Conservation (phyloP, 2,329 filamentous ascomycete genomes). For the Diaporthe helianthi region DNA sequence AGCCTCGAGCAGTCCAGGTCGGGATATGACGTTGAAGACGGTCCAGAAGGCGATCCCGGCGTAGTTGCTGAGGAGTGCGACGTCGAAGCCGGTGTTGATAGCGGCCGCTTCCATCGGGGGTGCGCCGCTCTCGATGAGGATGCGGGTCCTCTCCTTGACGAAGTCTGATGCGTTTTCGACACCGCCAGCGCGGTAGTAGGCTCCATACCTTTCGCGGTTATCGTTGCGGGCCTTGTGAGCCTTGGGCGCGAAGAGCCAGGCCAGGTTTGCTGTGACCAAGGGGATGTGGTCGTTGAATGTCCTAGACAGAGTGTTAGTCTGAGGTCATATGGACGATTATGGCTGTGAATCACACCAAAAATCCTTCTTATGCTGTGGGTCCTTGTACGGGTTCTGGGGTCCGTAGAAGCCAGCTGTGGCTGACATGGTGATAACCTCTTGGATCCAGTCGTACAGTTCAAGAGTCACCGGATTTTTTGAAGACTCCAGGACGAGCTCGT, state of each 20-base stretch:
- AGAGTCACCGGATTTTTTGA: background rate
- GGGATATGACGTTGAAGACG: slow-evolving; percentile 50
- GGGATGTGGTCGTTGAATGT: background rate
- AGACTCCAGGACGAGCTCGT: background rate
- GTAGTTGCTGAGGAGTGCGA: slow-evolving; percentile 51
- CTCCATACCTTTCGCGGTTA: slow-evolving; percentile 4
- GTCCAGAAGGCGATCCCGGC: slow-evolving; percentile 53
- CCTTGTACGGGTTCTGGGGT: slow-evolving; percentile 15
- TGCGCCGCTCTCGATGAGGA: background rate
- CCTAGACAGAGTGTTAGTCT: background rate
- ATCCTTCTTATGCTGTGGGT: slow-evolving; percentile 23
- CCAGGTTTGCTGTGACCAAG: background rate
- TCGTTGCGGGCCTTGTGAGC: slow-evolving; percentile 14
- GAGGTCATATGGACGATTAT: background rate
- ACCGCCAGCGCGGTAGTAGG: slow-evolving; percentile 11
- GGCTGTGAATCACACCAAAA: slow-evolving; percentile 9
- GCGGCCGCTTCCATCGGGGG: slow-evolving; percentile 2
- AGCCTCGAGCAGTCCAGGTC: slow-evolving; percentile 46
- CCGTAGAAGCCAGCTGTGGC: slow-evolving; percentile 14
- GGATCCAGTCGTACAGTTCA: slow-evolving; percentile 11
- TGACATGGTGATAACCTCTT: slow-evolving; percentile 1
- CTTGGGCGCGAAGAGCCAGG: slow-evolving; percentile 18
- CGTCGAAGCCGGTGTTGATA: slow-evolving; percentile 22
- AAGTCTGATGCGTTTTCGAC: slow-evolving; percentile 20
- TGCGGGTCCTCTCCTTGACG: background rate